Base-by-base conservation (phyloP, 768 basidiomycete species). In the Mycena vitilis region DNA sequence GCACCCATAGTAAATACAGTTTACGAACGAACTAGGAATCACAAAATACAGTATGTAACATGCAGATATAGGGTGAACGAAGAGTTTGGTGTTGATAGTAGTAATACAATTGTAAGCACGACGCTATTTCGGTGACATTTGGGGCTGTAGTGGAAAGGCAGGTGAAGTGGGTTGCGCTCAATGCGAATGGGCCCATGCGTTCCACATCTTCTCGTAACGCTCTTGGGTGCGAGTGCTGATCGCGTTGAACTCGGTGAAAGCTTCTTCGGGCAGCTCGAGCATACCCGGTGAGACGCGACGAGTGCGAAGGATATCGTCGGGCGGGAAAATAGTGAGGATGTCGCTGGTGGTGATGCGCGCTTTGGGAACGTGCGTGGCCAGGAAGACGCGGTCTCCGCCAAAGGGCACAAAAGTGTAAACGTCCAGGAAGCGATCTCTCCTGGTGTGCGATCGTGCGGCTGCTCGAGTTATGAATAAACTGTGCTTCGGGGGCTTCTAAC, bases 351-450 rank as follows among this genome's bases (percentile, higher is more conserved):
- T 74, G 69, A 92, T 91, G 76, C 92, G 90, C 2, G 90, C 89
- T 66, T 83, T 81, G 10, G 90, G 88, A 22, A 87, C 84, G 37
- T 83, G 77, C 2, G 87, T 85, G 0, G 87, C 86, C 66, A 93
- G 85, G 80, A 93, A 93, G 60, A 89, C 79, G 65, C 89, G 84
- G 61, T 87, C 86, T 20, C 60, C 38, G 49, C 88, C 89, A 66
- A 93, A 90, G 0, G 88, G 89, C 2, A 82, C 76, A 74, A 85
- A 93, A 4, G 88, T 88, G 73, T 86, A 83, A 18, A 93, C 92
- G 68, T 93, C 90, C 56, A 93, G 74, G 78, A 84, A 89, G 60
- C 80, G 85, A 51, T 92, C 90, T 52, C 81, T 80, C 45, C 81
- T 81, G 48, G 76, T 81, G 77, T 91, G 90, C 4, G 86, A 81